Evolutionary conservation across 2,329 filamentous ascomycete species (phyloP).

Genomic region (Cercospora nicotianae): DNA sequence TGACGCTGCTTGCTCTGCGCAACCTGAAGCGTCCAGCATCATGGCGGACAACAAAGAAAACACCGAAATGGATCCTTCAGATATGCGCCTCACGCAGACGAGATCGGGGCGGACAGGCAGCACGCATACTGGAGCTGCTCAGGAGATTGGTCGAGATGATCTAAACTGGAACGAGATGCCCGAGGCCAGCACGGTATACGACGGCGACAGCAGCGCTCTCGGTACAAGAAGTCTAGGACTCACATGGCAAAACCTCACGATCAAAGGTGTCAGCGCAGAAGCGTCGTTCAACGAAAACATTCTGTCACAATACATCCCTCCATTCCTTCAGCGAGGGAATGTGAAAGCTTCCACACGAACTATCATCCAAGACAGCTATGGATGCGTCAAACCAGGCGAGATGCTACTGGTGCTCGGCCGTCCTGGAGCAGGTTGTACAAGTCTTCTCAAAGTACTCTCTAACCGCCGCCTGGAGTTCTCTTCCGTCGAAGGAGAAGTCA

Average conservation of each 20-base stretch:
- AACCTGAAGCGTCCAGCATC: neutral
- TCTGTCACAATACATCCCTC: slow-evolving; percentile 52
- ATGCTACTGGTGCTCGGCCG: slow-evolving; percentile 35
- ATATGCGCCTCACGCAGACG: neutral
- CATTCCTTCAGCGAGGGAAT: neutral
- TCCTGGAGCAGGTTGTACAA: slow-evolving; percentile 55
- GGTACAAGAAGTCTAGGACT: slow-evolving; percentile 51
- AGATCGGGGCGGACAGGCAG: neutral
- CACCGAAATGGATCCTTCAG: neutral
- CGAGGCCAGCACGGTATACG: neutral
- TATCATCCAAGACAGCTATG: slow-evolving; percentile 60
- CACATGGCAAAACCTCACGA: slow-evolving; percentile 64
- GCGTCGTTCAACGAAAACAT: slow-evolving; percentile 63
- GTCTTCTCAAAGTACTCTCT: slow-evolving; percentile 67
- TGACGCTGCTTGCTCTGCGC: neutral
- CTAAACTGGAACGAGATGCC: neutral
- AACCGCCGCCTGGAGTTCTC: slow-evolving; percentile 54
- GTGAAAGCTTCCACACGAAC: slow-evolving; percentile 46
- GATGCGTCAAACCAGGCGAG: slow-evolving; percentile 64
- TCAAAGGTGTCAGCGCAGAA: slow-evolving; percentile 62
- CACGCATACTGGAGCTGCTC: neutral
- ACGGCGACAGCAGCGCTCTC: neutral
- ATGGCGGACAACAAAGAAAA: neutral
- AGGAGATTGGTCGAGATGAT: neutral
- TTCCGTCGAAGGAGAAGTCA: slow-evolving; percentile 57